Conservation (phyloP, 2,329 filamentous ascomycete species). For the Colletotrichum sp. region DNA sequence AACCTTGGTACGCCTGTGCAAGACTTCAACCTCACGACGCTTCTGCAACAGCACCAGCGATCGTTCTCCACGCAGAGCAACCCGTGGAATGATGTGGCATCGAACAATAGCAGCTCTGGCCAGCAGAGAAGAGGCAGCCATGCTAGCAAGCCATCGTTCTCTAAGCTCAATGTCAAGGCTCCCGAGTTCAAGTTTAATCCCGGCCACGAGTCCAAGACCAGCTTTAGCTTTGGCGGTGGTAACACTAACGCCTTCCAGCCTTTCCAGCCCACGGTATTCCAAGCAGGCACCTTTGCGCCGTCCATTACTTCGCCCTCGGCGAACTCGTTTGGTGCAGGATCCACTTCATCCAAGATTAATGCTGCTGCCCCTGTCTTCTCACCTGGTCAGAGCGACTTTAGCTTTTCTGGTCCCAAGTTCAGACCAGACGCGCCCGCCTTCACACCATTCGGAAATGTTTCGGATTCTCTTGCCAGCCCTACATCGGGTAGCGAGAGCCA, state of each 20-base stretch:
- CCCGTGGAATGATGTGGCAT: constrained; percentile 63
- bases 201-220: constrained; percentile 53
- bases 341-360: constrained; percentile 65
- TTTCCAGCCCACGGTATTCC: constrained; percentile 57
- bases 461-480: constrained; percentile 53
- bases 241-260: constrained; percentile 53
- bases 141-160: constrained; percentile 72
- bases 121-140: constrained; percentile 56
- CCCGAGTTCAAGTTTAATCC: constrained; percentile 86
- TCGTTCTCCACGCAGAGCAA: constrained; percentile 64
- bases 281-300: constrained; percentile 37
- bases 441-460: constrained; percentile 62
- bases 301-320: constrained; percentile 38
- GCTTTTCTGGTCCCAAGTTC: constrained; percentile 73
- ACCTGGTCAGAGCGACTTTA: constrained; percentile 69
- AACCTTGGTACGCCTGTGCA: constrained; percentile 70
- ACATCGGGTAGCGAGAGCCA: constrained; percentile 49
- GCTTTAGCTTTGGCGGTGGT: constrained; percentile 56
- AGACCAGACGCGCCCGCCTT: constrained; percentile 80
- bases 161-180: constrained; percentile 87
- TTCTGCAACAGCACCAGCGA: constrained; percentile 54
- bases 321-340: constrained; percentile 43
- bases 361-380: constrained; percentile 74
- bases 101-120: constrained; percentile 40
- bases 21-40: constrained; percentile 49